A percentile compares a stretch with the other conserved stretches of the same genome.
phyloP scores from a whole-genome alignment of 2,329 filamentous ascomycete genomes.

The Aspergillus oerlinghausenensis region DNA sequence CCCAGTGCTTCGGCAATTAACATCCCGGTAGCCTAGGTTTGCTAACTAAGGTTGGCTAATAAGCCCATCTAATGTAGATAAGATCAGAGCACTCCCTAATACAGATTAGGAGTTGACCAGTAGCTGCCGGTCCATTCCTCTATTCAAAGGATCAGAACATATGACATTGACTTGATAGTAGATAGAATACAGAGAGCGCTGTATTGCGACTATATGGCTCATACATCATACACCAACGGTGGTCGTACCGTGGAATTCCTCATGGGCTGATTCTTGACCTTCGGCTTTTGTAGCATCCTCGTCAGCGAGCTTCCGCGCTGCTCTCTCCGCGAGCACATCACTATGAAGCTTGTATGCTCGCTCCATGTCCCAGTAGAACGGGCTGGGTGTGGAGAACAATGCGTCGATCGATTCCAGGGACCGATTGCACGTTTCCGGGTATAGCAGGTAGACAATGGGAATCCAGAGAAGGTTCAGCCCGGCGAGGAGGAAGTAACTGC shows the following conservation, averaged over 20 bases:
- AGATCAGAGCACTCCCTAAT: too few relatives aligned
- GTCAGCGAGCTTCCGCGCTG: background rate
- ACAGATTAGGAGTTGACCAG: too few relatives aligned
- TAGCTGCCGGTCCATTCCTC: too few relatives aligned
- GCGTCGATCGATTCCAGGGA: constrained; percentile 50
- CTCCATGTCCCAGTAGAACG: constrained; percentile 46
- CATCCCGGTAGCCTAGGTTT: too few relatives aligned
- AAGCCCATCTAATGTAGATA: too few relatives aligned
- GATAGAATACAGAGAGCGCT: too few relatives aligned
- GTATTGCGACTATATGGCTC: too few relatives aligned
- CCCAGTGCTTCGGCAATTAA: too few relatives aligned
- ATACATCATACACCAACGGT: background rate
- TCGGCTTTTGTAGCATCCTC: background rate
- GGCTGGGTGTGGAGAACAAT: constrained; percentile 46
- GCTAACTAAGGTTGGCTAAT: too few relatives aligned
- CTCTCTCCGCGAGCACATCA: constrained; percentile 16
- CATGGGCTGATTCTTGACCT: background rate
- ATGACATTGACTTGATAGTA: background rate
- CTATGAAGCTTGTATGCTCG: constrained; percentile 33
- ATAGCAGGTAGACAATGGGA: constrained; percentile 49
- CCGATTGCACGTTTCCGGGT: constrained; percentile 50
- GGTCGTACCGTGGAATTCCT: background rate
- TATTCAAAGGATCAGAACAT: background rate
- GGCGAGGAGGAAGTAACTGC: constrained; percentile 51
- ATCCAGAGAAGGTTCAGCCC: constrained; percentile 50